phyloP scores from a whole-genome alignment of 2,329 filamentous ascomycete species.

The Cadophora sp. region DNA sequence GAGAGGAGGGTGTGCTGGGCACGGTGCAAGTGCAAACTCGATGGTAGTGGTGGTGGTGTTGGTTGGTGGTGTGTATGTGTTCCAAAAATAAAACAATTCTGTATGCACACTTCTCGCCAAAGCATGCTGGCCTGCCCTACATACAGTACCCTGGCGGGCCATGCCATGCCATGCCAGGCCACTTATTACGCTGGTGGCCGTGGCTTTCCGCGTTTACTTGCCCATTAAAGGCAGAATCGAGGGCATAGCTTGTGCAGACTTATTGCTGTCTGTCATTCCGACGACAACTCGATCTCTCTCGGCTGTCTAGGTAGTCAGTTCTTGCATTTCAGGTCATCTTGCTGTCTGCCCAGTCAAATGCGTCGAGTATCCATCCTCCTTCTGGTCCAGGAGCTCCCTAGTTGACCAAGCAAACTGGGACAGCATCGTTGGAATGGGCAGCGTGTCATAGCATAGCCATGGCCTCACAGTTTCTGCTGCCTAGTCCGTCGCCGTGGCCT shows the following conservation, averaged over 20 bases:
- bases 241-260: neutral
- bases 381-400: neutral
- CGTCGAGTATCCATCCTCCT: neutral
- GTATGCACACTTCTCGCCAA: constrained; percentile 10
- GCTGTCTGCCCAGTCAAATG: neutral
- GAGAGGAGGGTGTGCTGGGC: no score
- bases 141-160: neutral
- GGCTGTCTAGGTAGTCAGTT: neutral
- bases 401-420: neutral
- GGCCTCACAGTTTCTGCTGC: neutral
- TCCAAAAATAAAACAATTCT: constrained; percentile 21
- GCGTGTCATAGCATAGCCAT: neutral
- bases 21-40: no score
- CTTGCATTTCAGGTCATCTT: neutral
- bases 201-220: constrained; percentile 16
- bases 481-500: neutral
- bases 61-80: constrained; percentile 17
- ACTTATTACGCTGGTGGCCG: constrained; percentile 12
- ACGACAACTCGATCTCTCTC: neutral
- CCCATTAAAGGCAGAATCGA: neutral
- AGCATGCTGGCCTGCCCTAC: constrained; percentile 4
- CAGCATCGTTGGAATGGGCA: neutral
- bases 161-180: constrained; percentile 3
- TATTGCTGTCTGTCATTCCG: constrained; percentile 5
- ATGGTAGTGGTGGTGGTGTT: constrained; percentile 16